phyloP scores from a whole-genome alignment of 257 asterid genomes.

The Solanum microdontum region DNA sequence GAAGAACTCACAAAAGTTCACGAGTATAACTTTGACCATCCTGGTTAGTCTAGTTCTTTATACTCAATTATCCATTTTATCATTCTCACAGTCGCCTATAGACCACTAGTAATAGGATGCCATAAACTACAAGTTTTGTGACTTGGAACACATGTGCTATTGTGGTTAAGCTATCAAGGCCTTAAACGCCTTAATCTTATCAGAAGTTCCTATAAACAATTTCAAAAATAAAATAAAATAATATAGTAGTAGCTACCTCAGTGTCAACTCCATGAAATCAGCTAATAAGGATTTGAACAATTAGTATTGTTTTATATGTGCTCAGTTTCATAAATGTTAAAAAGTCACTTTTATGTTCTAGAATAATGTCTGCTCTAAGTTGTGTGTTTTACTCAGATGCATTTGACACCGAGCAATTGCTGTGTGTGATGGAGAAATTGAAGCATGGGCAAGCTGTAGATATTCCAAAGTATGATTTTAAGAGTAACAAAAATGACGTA shows the following conservation, averaged over 20 bases:
- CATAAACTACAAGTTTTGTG: background rate
- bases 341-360: background rate
- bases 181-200: background rate
- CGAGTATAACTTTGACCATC: slow-evolving; percentile 98
- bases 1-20: slow-evolving; percentile 83
- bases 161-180: background rate
- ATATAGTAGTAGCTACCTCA: background rate
- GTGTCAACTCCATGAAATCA: background rate
- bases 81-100: background rate
- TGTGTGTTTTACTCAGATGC: slow-evolving; percentile 50
- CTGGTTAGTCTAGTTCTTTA: slow-evolving; percentile 46
- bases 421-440: slow-evolving; percentile 63
- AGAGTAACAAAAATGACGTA: slow-evolving; percentile 59
- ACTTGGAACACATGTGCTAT: background rate
- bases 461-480: slow-evolving; percentile 90
- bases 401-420: slow-evolving; percentile 61
- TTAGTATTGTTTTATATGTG: background rate
- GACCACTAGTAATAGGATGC: background rate
- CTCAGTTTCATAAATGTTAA: background rate
- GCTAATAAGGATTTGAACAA: background rate
- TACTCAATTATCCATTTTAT: background rate
- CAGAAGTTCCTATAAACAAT: background rate
- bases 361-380: background rate
- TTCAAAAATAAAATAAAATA: background rate
- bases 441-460: slow-evolving; percentile 83